These are phyloP conservation scores for Periconia sp. DNA, from an alignment of 2,329 filamentous ascomycete genomes.

Conservation along the genomic window DNA sequence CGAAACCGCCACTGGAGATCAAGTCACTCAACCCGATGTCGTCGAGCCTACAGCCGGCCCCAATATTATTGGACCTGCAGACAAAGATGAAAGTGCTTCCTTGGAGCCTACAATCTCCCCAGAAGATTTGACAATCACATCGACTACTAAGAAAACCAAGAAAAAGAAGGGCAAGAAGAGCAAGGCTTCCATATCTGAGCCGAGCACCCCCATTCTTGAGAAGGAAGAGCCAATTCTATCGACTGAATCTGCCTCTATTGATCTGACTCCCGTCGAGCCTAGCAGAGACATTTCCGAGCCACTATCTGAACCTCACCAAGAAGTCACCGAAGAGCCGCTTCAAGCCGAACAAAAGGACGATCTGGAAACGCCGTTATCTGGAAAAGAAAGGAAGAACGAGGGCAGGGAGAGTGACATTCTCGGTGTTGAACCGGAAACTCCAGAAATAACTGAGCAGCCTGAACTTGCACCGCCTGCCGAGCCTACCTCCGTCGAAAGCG, in stretches of 20 bases:
- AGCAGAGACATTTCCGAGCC: not conserved
- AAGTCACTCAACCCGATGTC: not conserved
- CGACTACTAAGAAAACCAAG: conserved; percentile 8
- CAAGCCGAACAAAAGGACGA: conserved; percentile 9
- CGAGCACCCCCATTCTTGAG: conserved; percentile 15
- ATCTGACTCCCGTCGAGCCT: not conserved
- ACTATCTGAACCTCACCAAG: not conserved
- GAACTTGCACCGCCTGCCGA: no score
- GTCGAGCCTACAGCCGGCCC: not conserved
- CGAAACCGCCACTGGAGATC: not conserved
- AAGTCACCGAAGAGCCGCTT: not conserved
- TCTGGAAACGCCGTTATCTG: conserved; percentile 5
- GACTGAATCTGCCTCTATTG: not conserved
- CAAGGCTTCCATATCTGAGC: conserved; percentile 6
- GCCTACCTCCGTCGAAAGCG: no score
- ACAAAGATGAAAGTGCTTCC: not conserved
- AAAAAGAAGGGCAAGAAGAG: conserved; percentile 22
- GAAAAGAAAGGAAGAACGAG: conserved; percentile 28
- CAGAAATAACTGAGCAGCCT: not conserved
- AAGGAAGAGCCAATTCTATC: not conserved
- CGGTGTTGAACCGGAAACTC: conserved; percentile 10
- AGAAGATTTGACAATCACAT: not conserved
- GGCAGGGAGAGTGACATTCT: conserved; percentile 17
- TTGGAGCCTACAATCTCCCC: not conserved
- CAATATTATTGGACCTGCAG: not conserved